Percentiles rank a stretch among this genome's conserved stretches.
These are phyloP conservation scores for Danielozyma ontarioensis DNA, from an alignment of 805 yeast species.

Conservation along the genomic window DNA sequence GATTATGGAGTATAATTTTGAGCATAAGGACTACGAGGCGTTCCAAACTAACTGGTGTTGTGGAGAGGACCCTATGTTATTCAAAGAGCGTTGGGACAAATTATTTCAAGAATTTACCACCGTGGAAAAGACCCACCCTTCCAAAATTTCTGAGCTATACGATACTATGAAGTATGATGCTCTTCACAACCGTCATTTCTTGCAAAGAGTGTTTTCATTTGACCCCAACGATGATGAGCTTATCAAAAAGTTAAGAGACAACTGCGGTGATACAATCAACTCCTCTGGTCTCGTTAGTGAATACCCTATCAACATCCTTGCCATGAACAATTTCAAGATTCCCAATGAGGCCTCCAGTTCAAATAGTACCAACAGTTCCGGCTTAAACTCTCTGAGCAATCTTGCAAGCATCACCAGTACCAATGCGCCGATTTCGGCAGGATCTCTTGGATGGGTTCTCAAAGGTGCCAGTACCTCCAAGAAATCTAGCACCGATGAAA, in stretches of 20 bases:
- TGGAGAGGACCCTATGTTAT: conserved; percentile 86
- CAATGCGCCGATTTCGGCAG: conserved; percentile 42
- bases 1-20: conserved; percentile 78
- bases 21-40: conserved; percentile 54
- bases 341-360: conserved; percentile 22
- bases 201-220: conserved; percentile 77
- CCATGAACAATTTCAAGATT: conserved; percentile 70
- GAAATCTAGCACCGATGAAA: conserved; percentile 16
- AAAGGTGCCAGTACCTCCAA: conserved; percentile 30
- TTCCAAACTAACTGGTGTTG: conserved; percentile 92
- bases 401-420: conserved; percentile 14
- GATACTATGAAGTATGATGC: conserved; percentile 99
- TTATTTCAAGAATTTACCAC: conserved; percentile 85
- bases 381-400: conserved; percentile 18
- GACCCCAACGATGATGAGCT: conserved; percentile 37
- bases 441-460: conserved; percentile 72
- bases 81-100: conserved; percentile 96
- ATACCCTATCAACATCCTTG: conserved; percentile 69
- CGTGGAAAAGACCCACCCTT: conserved; percentile 95
- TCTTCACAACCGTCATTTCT: conserved; percentile 84
- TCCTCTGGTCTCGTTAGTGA: conserved; percentile 58
- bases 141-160: conserved; percentile 91
- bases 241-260: conserved; percentile 31
- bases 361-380: conserved; percentile 14
- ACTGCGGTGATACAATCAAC: conserved; percentile 38